These are phyloP conservation scores for Rhododendron vialii DNA, from an alignment of 148 eudicot genomes.

Conservation along the genomic window DNA sequence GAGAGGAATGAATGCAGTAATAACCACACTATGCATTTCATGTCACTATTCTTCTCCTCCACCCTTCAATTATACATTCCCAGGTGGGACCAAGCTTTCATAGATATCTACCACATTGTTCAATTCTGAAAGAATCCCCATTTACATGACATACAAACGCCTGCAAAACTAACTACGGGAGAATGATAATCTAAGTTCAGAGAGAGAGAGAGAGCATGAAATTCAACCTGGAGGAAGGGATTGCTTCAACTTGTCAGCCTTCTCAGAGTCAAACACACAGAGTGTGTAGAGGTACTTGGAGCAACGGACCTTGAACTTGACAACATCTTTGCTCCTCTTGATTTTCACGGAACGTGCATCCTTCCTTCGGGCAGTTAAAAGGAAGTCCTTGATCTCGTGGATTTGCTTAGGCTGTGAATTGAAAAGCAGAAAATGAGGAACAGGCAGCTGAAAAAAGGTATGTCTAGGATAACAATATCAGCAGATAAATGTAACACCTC, in stretches of 20 bases:
- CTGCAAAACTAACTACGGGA: neutral
- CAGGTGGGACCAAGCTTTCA: neutral
- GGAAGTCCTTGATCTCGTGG: constrained; percentile 3
- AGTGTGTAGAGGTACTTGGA: neutral
- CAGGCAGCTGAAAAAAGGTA: neutral
- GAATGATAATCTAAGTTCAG: neutral
- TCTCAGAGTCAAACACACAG: neutral
- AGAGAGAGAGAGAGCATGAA: neutral
- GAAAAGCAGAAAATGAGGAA: neutral
- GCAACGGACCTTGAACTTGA: constrained; percentile 5
- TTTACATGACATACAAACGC: neutral
- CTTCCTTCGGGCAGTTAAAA: constrained; percentile 1
- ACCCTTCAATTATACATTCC: neutral
- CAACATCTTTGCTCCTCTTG: neutral
- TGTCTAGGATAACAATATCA: neutral
- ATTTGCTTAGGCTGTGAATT: neutral
- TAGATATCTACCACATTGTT: neutral
- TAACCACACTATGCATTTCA: neutral
- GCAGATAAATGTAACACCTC: neutral
- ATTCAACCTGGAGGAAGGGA: constrained; percentile 3
- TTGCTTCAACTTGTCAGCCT: neutral
- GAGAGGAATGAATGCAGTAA: neutral
- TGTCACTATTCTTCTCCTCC: neutral
- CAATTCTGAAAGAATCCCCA: neutral
- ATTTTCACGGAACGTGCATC: neutral